A percentile compares a stretch with the other conserved stretches of the same genome.
Conservation (phyloP, 768 basidiomycete genomes). For the Lyophyllum semitale region DNA sequence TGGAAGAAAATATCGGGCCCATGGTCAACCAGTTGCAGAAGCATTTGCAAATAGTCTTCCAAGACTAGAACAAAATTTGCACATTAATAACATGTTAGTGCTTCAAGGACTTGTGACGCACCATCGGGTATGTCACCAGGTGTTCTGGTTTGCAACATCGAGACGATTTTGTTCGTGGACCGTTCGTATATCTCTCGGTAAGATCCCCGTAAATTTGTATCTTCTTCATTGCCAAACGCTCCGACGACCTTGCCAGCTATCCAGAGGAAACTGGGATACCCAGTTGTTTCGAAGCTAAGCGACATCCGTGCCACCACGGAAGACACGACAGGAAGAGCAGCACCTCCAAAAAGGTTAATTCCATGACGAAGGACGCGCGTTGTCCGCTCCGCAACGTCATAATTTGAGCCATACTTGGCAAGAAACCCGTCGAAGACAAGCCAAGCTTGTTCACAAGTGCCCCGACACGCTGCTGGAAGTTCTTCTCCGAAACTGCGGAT, state of each 20-base stretch:
- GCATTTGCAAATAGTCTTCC: constrained; percentile 90
- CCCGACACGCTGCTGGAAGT: constrained; percentile 77
- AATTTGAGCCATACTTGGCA: constrained; percentile 72
- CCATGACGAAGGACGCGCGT: constrained; percentile 86
- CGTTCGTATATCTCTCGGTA: constrained; percentile 73
- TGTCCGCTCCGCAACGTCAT: constrained; percentile 77
- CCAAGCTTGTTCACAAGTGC: constrained; percentile 83
- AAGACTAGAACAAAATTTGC: constrained; percentile 56
- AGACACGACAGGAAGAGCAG: constrained; percentile 68
- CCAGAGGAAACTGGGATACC: constrained; percentile 90
- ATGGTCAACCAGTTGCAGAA: constrained; percentile 65
- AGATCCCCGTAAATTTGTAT: constrained; percentile 53
- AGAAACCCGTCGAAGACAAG: constrained; percentile 80
- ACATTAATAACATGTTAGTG: neutral
- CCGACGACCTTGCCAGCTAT: constrained; percentile 86
- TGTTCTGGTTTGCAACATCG: constrained; percentile 65
- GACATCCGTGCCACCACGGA: constrained; percentile 77
- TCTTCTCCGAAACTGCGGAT: constrained; percentile 82
- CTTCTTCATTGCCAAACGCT: constrained; percentile 71
- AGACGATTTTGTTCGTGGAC: constrained; percentile 70
- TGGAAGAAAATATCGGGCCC: constrained; percentile 79
- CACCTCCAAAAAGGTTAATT: constrained; percentile 74
- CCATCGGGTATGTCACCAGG: constrained; percentile 86
- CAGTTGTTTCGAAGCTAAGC: constrained; percentile 74
- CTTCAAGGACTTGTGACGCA: constrained; percentile 38